phyloP scores from a whole-genome alignment of 306 rosid genomes.

The Potentilla sterilis region DNA sequence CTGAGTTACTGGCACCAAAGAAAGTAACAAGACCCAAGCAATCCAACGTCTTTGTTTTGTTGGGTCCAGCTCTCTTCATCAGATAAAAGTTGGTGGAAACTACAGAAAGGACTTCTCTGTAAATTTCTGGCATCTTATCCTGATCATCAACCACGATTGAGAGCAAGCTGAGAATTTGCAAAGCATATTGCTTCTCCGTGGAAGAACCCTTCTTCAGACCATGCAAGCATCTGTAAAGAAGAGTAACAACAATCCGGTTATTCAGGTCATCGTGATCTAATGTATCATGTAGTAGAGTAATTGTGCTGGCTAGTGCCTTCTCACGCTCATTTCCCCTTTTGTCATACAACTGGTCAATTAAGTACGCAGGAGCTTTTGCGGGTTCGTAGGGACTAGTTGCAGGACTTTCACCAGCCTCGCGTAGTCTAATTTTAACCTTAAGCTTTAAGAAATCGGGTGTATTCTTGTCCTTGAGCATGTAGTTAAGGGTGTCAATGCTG shows the following conservation, averaged over 20 bases:
- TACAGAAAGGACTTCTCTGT: neutral
- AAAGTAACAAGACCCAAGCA: neutral
- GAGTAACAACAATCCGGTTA: neutral
- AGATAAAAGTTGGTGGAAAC: neutral
- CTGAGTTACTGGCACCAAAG: neutral
- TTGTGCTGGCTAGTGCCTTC: neutral
- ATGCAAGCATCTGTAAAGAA: neutral
- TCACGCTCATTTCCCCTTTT: neutral
- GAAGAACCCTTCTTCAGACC: slow-evolving; percentile 1
- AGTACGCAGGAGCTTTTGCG: neutral
- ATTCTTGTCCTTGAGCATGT: no score
- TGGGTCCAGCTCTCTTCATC: neutral
- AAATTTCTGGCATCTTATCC: neutral
- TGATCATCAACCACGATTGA: neutral
- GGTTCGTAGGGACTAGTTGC: neutral
- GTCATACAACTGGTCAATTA: neutral
- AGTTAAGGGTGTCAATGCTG: neutral
- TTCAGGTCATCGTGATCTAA: neutral
- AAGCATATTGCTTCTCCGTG: neutral
- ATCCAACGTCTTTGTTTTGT: neutral
- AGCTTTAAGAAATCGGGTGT: neutral
- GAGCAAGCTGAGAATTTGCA: neutral
- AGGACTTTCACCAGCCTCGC: neutral
- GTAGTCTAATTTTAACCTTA: no score
- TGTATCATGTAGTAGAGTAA: neutral